phyloP scores from a whole-genome alignment of 495 filamentous ascomycete genomes.

The Penicillium malachiteum region DNA sequence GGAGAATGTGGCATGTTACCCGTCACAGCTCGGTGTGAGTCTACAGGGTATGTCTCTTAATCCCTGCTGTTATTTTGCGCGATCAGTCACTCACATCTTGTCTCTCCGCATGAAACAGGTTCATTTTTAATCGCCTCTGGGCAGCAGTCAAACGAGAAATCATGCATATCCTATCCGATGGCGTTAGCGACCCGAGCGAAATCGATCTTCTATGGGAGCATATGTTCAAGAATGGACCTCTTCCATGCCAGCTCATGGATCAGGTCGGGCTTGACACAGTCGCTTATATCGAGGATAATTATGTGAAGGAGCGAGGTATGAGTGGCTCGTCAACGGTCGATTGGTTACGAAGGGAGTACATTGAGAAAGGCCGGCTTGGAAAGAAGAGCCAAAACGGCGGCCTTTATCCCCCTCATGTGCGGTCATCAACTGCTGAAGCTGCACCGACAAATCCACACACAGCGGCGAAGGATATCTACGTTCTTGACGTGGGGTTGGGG shows the following conservation, averaged over 20 bases:
- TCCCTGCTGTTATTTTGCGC: not conserved
- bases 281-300: slow-evolving; percentile 44
- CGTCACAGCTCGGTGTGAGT: slow-evolving; percentile 39
- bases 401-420: slow-evolving; percentile 24
- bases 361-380: slow-evolving; percentile 32
- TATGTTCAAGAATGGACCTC: slow-evolving; percentile 28
- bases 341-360: slow-evolving; percentile 33
- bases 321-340: slow-evolving; percentile 26
- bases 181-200: slow-evolving; percentile 44
- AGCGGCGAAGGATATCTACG: slow-evolving; percentile 20
- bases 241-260: slow-evolving; percentile 34
- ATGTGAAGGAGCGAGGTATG: slow-evolving; percentile 33
- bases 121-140: slow-evolving; percentile 60
- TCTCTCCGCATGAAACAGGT: slow-evolving; percentile 14
- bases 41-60: slow-evolving; percentile 39
- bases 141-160: slow-evolving; percentile 56
- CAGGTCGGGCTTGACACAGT: slow-evolving; percentile 34
- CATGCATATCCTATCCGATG: slow-evolving; percentile 49
- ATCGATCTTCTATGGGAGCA: slow-evolving; percentile 44
- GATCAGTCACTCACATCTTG: not conserved
- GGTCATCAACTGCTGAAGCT: slow-evolving; percentile 5
- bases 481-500: slow-evolving; percentile 33
- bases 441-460: slow-evolving; percentile 10
- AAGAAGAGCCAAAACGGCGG: slow-evolving; percentile 34
- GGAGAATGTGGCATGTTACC: slow-evolving; percentile 42